Base-by-base conservation (phyloP, 305 asterid species). In the Rubia tinctorum region DNA sequence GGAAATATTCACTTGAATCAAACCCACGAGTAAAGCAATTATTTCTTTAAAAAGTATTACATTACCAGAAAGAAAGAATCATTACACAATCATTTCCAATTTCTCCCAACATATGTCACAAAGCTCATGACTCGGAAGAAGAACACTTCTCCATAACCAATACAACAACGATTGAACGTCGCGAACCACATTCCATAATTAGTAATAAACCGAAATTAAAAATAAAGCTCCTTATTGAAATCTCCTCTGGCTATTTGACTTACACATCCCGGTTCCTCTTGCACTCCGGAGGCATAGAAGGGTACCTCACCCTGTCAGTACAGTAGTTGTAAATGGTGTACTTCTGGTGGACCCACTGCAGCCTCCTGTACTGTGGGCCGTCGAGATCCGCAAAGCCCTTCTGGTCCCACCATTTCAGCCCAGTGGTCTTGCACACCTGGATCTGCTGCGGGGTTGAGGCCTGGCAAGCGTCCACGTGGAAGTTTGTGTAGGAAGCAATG, bases 331-430 rank as follows among this genome's bases (percentile, higher is more conserved):
- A 81, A 5, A 84, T 74, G 22, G 82, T 84, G 56, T 18, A 80
- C 23, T 77, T 84, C 58, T 39, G 73, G 2, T 85, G 79, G 8
- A 84, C 86, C 88, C 86, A 84, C 3, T 66, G 75, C 0, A 80
- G 74, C 20, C 82, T 72, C 51, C 84, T 69, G 71, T 80, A 81
- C 34, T 81, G 82, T 0, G 14, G 39, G 25, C 63, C 80, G 69
- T 78, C 84, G 3, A 84, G 81, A 58, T 84, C 85, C 37, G 71
- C 79, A 70, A 79, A 84, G 6, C 76, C 84, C 44, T 64, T 71
- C 56, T 79, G 83, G 60, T 84, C 88, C 88, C 88, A 84, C 88
- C 88, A 84, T 53, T 22, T 77, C 22, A 75, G 65, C 58, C 84
- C 85, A 7, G 51, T 42, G 2, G 82, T 72, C 66, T 77, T 77